A percentile compares a stretch with the other conserved stretches of the same genome.
These are phyloP conservation scores for Candida peoriensis DNA, from an alignment of 805 yeast genomes.

Conservation along the genomic window DNA sequence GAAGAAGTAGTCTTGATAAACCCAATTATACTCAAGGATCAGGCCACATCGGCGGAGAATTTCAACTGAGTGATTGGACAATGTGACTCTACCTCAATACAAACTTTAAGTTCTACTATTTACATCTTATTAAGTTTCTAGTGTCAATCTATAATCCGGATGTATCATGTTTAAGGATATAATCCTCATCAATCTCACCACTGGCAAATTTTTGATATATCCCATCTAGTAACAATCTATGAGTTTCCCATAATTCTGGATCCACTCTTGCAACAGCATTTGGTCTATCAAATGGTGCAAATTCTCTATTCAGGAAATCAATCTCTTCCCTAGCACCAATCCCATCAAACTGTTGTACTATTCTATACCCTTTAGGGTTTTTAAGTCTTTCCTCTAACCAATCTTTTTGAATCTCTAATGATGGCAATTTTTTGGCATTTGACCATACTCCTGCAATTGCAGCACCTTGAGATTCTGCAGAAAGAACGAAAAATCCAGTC, in stretches of 20 bases:
- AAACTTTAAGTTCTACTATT: too few relatives aligned
- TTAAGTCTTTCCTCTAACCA: slow-evolving; percentile 1
- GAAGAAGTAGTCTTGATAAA: too few relatives aligned
- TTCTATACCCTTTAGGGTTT: neutral
- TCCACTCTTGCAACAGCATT: neutral
- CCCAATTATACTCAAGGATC: too few relatives aligned
- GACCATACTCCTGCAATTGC: slow-evolving; percentile 7
- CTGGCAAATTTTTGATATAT: neutral
- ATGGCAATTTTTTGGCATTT: slow-evolving; percentile 1
- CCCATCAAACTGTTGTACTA: neutral
- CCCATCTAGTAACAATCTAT: neutral
- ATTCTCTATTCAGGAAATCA: neutral
- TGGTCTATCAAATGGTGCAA: slow-evolving; percentile 1
- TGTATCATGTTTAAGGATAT: neutral
- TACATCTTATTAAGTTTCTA: too few relatives aligned
- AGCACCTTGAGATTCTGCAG: slow-evolving; percentile 3
- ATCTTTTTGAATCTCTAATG: slow-evolving; percentile 1
- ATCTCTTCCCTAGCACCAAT: neutral
- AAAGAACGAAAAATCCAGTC: slow-evolving; percentile 1
- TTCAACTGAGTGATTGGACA: too few relatives aligned
- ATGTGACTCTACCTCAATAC: too few relatives aligned
- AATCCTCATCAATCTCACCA: neutral
- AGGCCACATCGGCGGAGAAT: too few relatives aligned
- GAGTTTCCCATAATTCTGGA: neutral
- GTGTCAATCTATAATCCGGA: slow-evolving; percentile 1